Percentiles rank a stretch among this genome's conserved stretches.
Evolutionary conservation across 306 rosid species (phyloP).

Genomic region (Hippophae gyantsensis): DNA sequence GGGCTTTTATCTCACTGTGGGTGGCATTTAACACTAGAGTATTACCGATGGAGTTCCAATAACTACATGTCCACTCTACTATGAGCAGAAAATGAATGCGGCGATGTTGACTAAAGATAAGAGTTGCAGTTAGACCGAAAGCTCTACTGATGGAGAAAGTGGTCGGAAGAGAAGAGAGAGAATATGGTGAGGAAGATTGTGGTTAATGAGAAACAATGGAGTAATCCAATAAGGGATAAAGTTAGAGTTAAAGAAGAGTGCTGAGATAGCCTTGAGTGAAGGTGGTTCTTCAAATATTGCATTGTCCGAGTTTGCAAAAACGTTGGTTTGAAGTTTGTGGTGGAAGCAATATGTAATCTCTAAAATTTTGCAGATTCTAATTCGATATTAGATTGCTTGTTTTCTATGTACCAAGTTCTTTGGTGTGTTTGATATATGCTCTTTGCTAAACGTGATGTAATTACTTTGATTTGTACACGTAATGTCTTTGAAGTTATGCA

Average conservation of each 20-base stretch:
- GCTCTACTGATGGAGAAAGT: slow-evolving; percentile 7
- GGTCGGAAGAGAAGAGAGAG: slow-evolving; percentile 25
- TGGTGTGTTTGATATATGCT: too few relatives aligned
- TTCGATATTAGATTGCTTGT: neutral
- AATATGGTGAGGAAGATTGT: slow-evolving; percentile 36
- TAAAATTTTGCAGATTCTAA: neutral
- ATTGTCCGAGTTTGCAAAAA: slow-evolving; percentile 5
- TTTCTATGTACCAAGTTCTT: too few relatives aligned
- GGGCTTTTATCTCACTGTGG: slow-evolving; percentile 47
- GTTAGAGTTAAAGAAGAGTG: slow-evolving; percentile 16
- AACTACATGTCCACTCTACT: slow-evolving; percentile 50
- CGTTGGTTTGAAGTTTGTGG: neutral
- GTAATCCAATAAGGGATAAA: neutral
- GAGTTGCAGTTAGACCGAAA: slow-evolving; percentile 16
- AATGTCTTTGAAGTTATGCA: too few relatives aligned
- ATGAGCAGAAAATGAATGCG: slow-evolving; percentile 55
- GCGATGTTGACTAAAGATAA: slow-evolving; percentile 35
- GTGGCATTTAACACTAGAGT: slow-evolving; percentile 43
- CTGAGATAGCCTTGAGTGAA: slow-evolving; percentile 21
- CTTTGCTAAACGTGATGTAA: too few relatives aligned
- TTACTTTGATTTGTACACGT: too few relatives aligned
- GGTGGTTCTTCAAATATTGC: slow-evolving; percentile 31
- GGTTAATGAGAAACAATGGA: slow-evolving; percentile 12
- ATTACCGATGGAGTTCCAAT: slow-evolving; percentile 35
- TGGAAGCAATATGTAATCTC: neutral